These are phyloP conservation scores for Scedosporium minutisporum DNA, from an alignment of 2,329 filamentous ascomycete genomes.

Conservation along the genomic window DNA sequence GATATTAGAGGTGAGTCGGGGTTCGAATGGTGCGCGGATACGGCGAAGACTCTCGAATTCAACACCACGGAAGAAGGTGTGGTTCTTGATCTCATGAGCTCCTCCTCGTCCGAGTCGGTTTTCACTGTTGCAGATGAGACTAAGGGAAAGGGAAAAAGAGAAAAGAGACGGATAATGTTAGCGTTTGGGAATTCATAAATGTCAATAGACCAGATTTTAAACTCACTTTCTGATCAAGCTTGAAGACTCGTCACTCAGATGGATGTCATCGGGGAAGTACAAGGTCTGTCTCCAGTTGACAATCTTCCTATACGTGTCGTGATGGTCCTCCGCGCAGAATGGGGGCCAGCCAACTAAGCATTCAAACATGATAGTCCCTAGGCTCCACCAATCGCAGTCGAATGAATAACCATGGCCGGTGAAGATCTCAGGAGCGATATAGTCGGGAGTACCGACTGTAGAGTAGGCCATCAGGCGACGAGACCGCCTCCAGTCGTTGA, in stretches of 20 bases:
- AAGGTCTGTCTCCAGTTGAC: constrained; percentile 95
- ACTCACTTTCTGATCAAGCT: constrained; percentile 81
- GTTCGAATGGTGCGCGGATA: constrained; percentile 93
- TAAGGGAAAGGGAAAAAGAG: constrained; percentile 23
- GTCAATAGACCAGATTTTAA: background rate
- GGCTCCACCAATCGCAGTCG: constrained; percentile 98
- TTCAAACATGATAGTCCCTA: constrained; percentile 99
- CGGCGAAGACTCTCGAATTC: constrained; percentile 87
- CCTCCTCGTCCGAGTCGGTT: constrained; percentile 82
- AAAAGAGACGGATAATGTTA: constrained; percentile 9
- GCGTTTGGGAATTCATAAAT: background rate
- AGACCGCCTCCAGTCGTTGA: constrained; percentile 98
- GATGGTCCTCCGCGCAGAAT: constrained; percentile 95
- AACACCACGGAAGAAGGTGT: constrained; percentile 94
- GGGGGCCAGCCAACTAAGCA: constrained; percentile 97
- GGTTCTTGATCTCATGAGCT: constrained; percentile 83
- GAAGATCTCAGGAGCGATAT: constrained; percentile 98
- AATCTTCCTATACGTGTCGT: constrained; percentile 98
- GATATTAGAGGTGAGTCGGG: constrained; percentile 82
- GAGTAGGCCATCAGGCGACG: constrained; percentile 95
- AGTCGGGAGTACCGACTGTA: constrained; percentile 94
- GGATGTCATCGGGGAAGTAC: constrained; percentile 94
- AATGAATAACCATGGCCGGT: constrained; percentile 93
- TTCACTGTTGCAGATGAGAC: constrained; percentile 87
- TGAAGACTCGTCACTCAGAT: constrained; percentile 79